Evolutionary conservation across 257 asterid genomes (phyloP).

Genomic region (Gentiana macrophylla): DNA sequence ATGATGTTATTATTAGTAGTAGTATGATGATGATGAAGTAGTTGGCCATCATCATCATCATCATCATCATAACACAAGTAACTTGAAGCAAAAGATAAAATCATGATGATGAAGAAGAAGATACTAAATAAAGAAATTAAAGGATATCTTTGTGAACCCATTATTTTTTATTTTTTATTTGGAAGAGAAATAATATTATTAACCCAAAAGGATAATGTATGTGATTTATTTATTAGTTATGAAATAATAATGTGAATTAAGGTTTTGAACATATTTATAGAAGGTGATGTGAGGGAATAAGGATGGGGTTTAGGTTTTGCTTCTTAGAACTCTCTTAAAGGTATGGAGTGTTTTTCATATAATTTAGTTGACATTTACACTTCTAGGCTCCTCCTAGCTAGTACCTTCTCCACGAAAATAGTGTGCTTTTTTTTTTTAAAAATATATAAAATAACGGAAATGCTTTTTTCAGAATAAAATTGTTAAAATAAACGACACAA

Average conservation of each 20-base stretch:
- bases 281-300: not conserved
- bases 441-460: too few relatives aligned
- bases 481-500: too few relatives aligned
- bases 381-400: too few relatives aligned
- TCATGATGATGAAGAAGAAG: not conserved
- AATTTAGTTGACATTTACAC: too few relatives aligned
- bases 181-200: not conserved
- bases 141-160: conserved; percentile 4
- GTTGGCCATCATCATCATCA: not conserved
- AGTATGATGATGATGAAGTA: not conserved
- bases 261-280: conserved; percentile 6
- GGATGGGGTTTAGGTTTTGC: conserved; percentile 6
- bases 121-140: not conserved
- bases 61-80: not conserved
- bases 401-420: too few relatives aligned
- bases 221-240: not conserved
- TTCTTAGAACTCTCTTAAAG: conserved; percentile 10
- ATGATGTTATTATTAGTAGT: too few relatives aligned
- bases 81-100: conserved; percentile 10
- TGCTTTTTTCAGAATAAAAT: too few relatives aligned
- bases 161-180: not conserved
- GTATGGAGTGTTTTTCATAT: conserved; percentile 7
- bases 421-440: too few relatives aligned
- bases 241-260: not conserved
- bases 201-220: not conserved